Base-by-base conservation (phyloP, 192 early-diverging fungal species). In the Entomortierella lignicola region DNA sequence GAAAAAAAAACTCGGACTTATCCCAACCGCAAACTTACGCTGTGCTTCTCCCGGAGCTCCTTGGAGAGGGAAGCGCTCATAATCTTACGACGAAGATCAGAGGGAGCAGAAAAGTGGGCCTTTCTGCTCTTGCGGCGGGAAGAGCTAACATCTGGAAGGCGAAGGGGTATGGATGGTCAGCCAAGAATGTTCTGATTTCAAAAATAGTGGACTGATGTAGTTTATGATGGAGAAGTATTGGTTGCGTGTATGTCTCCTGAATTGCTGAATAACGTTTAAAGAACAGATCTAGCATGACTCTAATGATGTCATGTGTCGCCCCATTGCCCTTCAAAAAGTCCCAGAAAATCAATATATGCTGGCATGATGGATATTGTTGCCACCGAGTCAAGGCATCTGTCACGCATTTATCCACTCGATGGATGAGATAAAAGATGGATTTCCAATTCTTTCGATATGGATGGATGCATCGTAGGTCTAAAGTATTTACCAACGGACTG, bases 81-180 rank as follows among this genome's bases (percentile, higher is more conserved):
- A 87, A 99, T 96, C 89, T 92, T 94, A 84, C 96, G 91, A 77
- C 97, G 92, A 83, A 93, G 86, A 88, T 90, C 87, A 69, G 96
- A 97, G 57, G 97, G 94, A 68, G 97, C 98, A 71, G 94, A 85
- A 91, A 99, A 98, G 93, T 99, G 98, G 75, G 97, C 97, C 92
- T 96, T 97, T 86, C 97, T 91, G 87, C 87, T 88, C 91, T 96
- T 96, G 85, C 96, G 88, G 86, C 92, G 84, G 77, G 93, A 94
- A 81, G 94, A 95, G 72, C 92, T 92, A 81, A 96, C 95, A 85
- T 93, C 93, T 85, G 84, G 21, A 75, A 31, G 62, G 50, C 23
- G n/a, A 11, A 65, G 29, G 48, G 39, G 25, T 47, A 59, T 41
- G 48, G 20, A 60, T 54, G 42, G 68, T 79, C 63, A 79, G 67